Evolutionary conservation across 208 protist genomes (phyloP).

Genomic region (Crithidia brevicula): DNA sequence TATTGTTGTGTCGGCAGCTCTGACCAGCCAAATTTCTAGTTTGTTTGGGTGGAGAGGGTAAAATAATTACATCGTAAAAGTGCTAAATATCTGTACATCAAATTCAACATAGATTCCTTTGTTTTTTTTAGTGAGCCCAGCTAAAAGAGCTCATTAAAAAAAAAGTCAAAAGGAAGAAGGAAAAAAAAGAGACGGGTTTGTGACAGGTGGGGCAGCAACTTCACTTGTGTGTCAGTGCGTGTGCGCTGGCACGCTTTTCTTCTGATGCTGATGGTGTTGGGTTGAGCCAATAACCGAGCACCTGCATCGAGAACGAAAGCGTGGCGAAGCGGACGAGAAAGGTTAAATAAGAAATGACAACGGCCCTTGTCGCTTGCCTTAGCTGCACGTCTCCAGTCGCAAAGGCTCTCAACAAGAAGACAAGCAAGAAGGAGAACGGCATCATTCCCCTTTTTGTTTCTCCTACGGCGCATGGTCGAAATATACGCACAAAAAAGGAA

Average conservation of each 20-base stretch:
- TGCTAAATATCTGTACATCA: background rate
- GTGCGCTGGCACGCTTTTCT: no score
- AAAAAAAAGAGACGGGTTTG: background rate
- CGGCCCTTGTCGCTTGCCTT: no score
- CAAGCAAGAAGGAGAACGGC: background rate
- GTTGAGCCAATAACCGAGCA: slow-evolving; percentile 19
- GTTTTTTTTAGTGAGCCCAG: background rate
- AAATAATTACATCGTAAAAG: no score
- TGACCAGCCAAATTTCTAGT: no score
- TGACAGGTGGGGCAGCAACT: no score
- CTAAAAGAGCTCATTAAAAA: background rate
- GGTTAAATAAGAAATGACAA: background rate
- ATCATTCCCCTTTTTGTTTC: no score
- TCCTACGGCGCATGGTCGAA: no score
- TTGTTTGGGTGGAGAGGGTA: no score
- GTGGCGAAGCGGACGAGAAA: background rate
- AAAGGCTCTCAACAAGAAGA: background rate
- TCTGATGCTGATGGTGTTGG: background rate
- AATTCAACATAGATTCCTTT: background rate
- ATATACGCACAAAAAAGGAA: background rate
- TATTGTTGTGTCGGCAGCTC: no score
- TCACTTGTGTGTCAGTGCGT: background rate
- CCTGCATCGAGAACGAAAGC: slow-evolving; percentile 9
- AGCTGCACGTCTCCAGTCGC: no score
- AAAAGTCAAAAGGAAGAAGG: background rate